Conservation (phyloP, 116 monocot species). For the Papilionanthe hybrid region DNA sequence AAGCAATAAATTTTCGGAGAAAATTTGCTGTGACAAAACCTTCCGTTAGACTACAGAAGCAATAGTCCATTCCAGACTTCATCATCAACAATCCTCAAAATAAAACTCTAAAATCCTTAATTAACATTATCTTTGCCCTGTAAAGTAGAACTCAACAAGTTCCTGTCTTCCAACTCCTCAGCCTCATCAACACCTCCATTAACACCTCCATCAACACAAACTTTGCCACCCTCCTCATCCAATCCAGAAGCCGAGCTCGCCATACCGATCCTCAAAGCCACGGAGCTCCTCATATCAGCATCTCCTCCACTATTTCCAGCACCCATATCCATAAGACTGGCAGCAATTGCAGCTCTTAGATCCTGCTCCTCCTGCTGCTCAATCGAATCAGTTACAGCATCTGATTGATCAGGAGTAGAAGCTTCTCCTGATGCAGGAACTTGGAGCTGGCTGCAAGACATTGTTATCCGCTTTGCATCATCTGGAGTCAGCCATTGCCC, state of each 20-base stretch:
- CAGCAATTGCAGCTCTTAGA: slow-evolving; percentile 53
- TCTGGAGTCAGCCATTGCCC: slow-evolving; percentile 92
- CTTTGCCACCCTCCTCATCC: not conserved
- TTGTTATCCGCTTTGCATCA: slow-evolving; percentile 72
- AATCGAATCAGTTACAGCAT: slow-evolving; percentile 33
- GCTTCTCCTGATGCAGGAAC: not conserved
- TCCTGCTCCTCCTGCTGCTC: slow-evolving; percentile 69
- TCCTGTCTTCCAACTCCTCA: slow-evolving; percentile 2
- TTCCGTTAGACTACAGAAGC: not conserved
- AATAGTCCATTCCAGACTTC: not conserved
- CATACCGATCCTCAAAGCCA: too few relatives aligned
- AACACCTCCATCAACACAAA: slow-evolving; percentile 6
- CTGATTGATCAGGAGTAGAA: slow-evolving; percentile 2
- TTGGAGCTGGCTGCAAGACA: slow-evolving; percentile 54
- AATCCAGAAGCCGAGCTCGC: not conserved
- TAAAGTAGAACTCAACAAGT: slow-evolving; percentile 12
- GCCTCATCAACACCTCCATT: slow-evolving; percentile 2
- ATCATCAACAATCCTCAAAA: not conserved
- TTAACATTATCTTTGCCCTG: not conserved
- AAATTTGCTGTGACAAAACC: not conserved
- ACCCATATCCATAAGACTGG: slow-evolving; percentile 34
- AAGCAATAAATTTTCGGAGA: not conserved
- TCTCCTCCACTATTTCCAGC: not conserved
- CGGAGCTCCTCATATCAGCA: not conserved
- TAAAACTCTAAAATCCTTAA: not conserved